phyloP scores from a whole-genome alignment of 768 basidiomycete species.

The Suillus cothurnatus region DNA sequence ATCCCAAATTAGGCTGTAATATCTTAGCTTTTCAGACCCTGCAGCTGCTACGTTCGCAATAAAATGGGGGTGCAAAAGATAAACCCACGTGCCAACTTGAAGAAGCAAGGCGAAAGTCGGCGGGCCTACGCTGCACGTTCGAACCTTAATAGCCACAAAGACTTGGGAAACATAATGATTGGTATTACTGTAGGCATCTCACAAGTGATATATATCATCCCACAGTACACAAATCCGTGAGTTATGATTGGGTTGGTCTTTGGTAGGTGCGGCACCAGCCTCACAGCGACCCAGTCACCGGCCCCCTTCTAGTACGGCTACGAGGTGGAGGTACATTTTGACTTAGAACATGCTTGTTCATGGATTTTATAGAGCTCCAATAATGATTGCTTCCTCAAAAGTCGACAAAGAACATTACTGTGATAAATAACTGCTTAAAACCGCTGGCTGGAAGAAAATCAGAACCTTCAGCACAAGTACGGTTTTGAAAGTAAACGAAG shows the following conservation, averaged over 20 bases:
- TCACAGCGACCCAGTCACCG: too few relatives aligned
- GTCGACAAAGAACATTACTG: not conserved
- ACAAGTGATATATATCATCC: not conserved
- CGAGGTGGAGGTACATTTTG: not conserved
- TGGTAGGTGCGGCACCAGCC: not conserved
- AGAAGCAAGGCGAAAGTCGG: too few relatives aligned
- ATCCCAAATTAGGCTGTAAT: too few relatives aligned
- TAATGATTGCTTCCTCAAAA: not conserved
- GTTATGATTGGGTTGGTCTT: too few relatives aligned
- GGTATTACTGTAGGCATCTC: not conserved
- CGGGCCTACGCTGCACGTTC: too few relatives aligned
- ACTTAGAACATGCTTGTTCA: not conserved
- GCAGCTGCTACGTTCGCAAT: too few relatives aligned
- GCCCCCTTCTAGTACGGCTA: not conserved
- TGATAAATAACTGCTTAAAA: not conserved
- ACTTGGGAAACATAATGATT: not conserved
- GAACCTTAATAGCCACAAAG: not conserved
- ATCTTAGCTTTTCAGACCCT: too few relatives aligned
- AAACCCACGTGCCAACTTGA: too few relatives aligned
- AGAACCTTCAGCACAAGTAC: not conserved
- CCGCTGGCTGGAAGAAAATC: not conserved
- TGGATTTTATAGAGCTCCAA: not conserved
- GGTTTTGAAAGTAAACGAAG: not conserved
- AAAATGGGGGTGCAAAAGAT: too few relatives aligned
- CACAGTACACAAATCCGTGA: too few relatives aligned